Evolutionary conservation across 345 rosid genomes (phyloP).

Genomic region (Camelina hispida): DNA sequence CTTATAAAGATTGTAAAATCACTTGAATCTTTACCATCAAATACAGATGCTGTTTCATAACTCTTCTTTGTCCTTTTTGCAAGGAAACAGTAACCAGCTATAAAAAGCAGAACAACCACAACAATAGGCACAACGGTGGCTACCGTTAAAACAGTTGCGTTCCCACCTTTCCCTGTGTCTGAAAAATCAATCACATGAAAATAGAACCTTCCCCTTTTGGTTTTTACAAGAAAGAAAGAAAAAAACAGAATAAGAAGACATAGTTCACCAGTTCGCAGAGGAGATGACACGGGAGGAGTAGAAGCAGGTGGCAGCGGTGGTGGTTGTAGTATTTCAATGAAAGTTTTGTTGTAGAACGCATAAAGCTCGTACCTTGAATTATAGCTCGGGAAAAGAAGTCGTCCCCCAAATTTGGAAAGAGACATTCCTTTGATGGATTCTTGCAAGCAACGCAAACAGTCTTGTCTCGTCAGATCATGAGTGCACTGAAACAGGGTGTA

Average conservation of each 20-base stretch:
- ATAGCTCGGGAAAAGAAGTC: slow-evolving; percentile 46
- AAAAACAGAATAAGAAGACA: not conserved
- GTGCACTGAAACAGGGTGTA: not conserved
- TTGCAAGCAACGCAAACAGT: no score
- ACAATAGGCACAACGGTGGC: not conserved
- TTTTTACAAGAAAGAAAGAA: not conserved
- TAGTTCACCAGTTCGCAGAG: slow-evolving; percentile 15
- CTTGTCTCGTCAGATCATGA: not conserved
- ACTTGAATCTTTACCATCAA: no score
- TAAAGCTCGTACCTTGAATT: slow-evolving; percentile 42
- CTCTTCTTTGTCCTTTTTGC: no score
- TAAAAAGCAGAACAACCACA: no score
- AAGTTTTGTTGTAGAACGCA: slow-evolving; percentile 38
- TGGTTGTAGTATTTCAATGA: not conserved
- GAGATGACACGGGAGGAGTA: slow-evolving; percentile 16
- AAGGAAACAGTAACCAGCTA: no score
- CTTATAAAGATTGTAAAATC: no score
- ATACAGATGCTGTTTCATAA: no score
- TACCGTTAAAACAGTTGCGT: not conserved
- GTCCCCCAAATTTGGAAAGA: slow-evolving; percentile 1
- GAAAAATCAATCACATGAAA: not conserved
- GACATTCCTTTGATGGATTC: no score
- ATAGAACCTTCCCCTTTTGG: no score
- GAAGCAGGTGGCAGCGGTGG: not conserved
- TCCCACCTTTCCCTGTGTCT: not conserved